A percentile compares a stretch with the other conserved stretches of the same genome.
These are phyloP conservation scores for Dactylellina cionopaga DNA, from an alignment of 2,329 filamentous ascomycete species.

Conservation along the genomic window DNA sequence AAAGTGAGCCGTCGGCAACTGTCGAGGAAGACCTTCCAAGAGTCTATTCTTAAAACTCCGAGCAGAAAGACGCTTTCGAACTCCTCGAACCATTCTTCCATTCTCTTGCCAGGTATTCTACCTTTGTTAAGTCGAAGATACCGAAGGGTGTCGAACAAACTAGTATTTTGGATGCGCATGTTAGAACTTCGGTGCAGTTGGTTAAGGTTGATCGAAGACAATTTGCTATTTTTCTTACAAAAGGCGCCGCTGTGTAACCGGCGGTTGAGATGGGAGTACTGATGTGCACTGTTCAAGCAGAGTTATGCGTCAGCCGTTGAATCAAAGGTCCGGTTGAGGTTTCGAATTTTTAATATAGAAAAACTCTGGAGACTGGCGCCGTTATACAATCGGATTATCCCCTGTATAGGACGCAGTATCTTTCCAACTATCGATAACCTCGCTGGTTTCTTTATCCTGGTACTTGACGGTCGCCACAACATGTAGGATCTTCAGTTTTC, in stretches of 20 bases:
- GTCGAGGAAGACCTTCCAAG: constrained; percentile 47
- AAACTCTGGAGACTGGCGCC: not conserved
- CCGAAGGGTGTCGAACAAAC: constrained; percentile 46
- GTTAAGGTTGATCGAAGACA: not conserved
- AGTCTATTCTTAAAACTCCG: constrained; percentile 32
- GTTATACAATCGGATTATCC: constrained; percentile 42
- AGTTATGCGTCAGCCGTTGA: not conserved
- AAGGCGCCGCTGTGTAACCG: constrained; percentile 37
- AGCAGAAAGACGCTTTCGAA: constrained; percentile 42
- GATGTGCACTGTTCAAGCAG: constrained; percentile 32
- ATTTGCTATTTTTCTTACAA: constrained; percentile 21
- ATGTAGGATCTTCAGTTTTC: constrained; percentile 39
- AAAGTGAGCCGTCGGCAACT: constrained; percentile 27
- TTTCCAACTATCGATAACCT: constrained; percentile 39
- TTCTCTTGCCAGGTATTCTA: constrained; percentile 10
- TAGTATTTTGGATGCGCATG: too few relatives aligned
- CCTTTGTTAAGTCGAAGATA: constrained; percentile 35
- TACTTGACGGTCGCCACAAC: constrained; percentile 49
- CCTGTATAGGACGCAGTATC: constrained; percentile 37
- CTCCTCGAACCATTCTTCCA: constrained; percentile 41
- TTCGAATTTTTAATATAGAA: not conserved
- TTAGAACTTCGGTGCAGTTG: not conserved
- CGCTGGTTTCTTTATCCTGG: constrained; percentile 38
- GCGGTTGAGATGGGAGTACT: constrained; percentile 15
- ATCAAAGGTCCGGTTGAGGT: not conserved